Base-by-base conservation (phyloP, 148 eudicot genomes). In the Diospyros kaki region DNA sequence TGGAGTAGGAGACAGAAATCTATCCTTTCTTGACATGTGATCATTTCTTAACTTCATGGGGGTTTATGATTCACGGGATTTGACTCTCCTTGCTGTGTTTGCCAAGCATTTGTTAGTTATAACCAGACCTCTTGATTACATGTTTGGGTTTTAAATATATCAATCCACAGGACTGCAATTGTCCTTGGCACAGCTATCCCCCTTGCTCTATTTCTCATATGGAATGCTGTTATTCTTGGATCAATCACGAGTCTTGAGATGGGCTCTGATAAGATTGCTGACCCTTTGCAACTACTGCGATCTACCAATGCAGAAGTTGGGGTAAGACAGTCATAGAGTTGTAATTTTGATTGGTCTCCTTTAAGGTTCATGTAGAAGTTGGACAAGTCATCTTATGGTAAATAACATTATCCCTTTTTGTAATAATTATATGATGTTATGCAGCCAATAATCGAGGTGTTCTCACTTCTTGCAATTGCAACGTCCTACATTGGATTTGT, bases 211-310 rank as follows among this genome's bases (percentile, higher is more conserved):
- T 94, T 94, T 83, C 90, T 94, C 28, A 83, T 94, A 48, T 94
- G 98, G 98, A 82, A 92, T 80, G 98, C 89, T 77, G 98, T 94
- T 69, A 87, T 94, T 80, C 96, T 94, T 65, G 97, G 98, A 46
- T 80, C 92, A 53, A 70, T 92, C 62, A 58, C 88, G 44, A 81
- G 73, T 77, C 60, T 80, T 40, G 90, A 72, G 69, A 69, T 83
- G 13, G 86, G 77, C 43, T 76, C 82, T n/a, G 85, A 84, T 48
- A 89, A 76, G 61, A 82, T 90, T 72, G 71, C 59, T 28, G 98
- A 94, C 72, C 97, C 98, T 42, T 68, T 94, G 74, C 92, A 86
- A 79, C 89, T 78, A 75, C 81, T 94, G 81, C 87, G 82, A 72
- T 89, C 92, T 56, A 84, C 86, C 51, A 92, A 85, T 80, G 97